A percentile compares a stretch with the other conserved stretches of the same genome.
Evolutionary conservation across 169 alveolate genomes (phyloP).

Genomic region (Plasmodium fragile): DNA sequence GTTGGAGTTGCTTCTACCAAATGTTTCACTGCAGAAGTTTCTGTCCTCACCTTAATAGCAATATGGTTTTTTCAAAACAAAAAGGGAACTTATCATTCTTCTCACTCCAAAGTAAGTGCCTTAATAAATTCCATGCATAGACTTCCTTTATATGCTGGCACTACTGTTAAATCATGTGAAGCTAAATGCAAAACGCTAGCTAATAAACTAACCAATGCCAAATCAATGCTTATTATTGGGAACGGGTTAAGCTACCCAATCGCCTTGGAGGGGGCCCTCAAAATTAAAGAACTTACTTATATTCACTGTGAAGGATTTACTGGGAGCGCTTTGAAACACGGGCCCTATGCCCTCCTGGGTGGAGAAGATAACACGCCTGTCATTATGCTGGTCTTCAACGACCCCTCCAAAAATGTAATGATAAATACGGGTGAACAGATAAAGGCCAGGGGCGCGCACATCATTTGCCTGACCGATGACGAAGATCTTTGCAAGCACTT

Average conservation of each 20-base stretch:
- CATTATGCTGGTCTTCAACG: conserved; percentile 92
- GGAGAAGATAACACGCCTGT: conserved; percentile 89
- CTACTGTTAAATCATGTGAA: conserved; percentile 71
- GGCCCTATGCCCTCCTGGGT: conserved; percentile 95
- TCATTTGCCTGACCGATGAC: conserved; percentile 93
- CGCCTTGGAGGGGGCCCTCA: conserved; percentile 98
- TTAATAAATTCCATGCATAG: conserved; percentile 63
- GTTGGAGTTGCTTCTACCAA: conserved; percentile 98
- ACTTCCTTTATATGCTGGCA: conserved; percentile 57
- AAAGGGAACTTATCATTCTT: conserved; percentile 12
- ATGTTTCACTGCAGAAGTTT: conserved; percentile 94
- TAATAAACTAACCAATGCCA: conserved; percentile 60
- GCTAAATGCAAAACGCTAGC: conserved; percentile 28
- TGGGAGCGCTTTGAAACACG: conserved; percentile 97
- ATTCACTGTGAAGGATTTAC: conserved; percentile 97
- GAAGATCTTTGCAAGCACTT: conserved; percentile 84
- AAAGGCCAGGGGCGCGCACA: conserved; percentile 94
- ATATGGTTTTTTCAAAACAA: conserved; percentile 90
- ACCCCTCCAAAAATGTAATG: conserved; percentile 90
- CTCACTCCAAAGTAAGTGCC: conserved; percentile 40
- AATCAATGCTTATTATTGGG: conserved; percentile 86
- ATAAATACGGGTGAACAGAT: conserved; percentile 93
- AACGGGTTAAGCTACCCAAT: conserved; percentile 94
- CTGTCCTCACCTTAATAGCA: conserved; percentile 89
- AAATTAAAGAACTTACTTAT: conserved; percentile 96